These are phyloP conservation scores for Fagopyrum tataricum DNA, from an alignment of 148 eudicot genomes.

Conservation along the genomic window DNA sequence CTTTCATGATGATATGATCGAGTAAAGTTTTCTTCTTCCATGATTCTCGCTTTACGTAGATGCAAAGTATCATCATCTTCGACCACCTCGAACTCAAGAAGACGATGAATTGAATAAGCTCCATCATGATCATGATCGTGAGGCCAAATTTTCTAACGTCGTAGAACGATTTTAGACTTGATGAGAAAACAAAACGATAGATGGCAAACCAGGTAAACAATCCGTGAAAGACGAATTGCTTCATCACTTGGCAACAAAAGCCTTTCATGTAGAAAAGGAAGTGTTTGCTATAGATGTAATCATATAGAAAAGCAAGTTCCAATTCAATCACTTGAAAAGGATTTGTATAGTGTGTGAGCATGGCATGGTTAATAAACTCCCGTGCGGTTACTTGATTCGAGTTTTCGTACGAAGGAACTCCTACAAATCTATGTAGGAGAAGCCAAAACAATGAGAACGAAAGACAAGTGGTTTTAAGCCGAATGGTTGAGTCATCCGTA, in stretches of 20 bases:
- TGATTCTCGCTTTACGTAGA: neutral
- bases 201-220: neutral
- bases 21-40: neutral
- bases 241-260: neutral
- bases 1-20: neutral
- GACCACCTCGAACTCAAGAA: neutral
- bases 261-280: neutral
- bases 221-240: neutral
- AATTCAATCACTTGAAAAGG: neutral
- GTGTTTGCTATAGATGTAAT: neutral
- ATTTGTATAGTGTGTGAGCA: neutral
- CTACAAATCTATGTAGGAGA: neutral
- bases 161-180: too few relatives aligned
- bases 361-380: neutral
- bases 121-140: neutral
- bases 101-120: neutral
- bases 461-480: neutral
- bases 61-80: neutral
- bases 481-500: neutral
- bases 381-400: neutral
- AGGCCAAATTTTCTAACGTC: neutral
- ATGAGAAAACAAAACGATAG: neutral
- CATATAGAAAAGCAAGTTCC: neutral
- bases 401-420: neutral
- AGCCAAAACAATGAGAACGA: neutral